phyloP scores from a whole-genome alignment of 2,329 filamentous ascomycete genomes.

The Aspergillus proliferans region DNA sequence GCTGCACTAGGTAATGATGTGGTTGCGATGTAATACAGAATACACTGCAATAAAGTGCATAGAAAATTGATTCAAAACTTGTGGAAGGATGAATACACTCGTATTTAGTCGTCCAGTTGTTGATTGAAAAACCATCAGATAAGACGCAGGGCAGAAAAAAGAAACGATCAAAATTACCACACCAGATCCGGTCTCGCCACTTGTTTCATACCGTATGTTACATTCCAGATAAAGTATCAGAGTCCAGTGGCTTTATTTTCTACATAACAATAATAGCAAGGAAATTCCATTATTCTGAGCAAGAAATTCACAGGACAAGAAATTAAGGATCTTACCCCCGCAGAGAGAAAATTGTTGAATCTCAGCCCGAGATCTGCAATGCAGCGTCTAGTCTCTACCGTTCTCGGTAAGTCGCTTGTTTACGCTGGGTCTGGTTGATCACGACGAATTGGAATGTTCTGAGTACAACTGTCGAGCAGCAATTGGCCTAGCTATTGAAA shows the following conservation, averaged over 20 bases:
- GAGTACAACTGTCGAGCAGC: too few species aligned
- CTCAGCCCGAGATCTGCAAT: not conserved
- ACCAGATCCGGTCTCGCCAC: not conserved
- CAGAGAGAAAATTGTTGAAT: not conserved
- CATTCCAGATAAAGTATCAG: not conserved
- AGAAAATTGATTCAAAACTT: not conserved
- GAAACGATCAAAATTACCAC: not conserved
- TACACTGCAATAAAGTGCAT: not conserved
- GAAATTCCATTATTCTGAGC: too few species aligned
- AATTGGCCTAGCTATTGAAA: too few species aligned
- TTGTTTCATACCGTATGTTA: not conserved
- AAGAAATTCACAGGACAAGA: too few species aligned
- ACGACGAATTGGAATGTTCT: too few species aligned
- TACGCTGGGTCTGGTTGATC: too few species aligned
- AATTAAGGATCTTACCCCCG: too few species aligned
- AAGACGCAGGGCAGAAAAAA: conserved; percentile 4
- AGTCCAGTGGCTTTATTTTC: too few species aligned
- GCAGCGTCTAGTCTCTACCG: not conserved
- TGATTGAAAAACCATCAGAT: conserved; percentile 8
- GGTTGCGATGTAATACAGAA: not conserved
- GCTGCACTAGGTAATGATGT: conserved; percentile 10
- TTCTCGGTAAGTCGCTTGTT: too few species aligned
- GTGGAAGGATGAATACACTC: not conserved
- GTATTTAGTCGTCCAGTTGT: not conserved
- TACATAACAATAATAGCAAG: too few species aligned